Percentiles rank a stretch among this genome's conserved stretches.
These are phyloP conservation scores for Hippophae gyantsensis DNA, from an alignment of 306 rosid species.

Conservation along the genomic window DNA sequence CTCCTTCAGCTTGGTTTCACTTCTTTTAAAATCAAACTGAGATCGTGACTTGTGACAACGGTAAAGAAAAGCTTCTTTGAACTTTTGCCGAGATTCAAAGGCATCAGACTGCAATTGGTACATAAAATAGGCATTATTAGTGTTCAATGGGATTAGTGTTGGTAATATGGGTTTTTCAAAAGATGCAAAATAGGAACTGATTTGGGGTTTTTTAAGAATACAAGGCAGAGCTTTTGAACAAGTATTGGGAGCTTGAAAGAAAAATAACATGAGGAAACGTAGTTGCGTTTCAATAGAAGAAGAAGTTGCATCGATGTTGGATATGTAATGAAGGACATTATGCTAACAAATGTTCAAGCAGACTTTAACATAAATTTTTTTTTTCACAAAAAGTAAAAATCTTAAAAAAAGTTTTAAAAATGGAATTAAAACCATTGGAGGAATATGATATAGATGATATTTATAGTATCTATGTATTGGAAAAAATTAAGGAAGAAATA, in stretches of 20 bases:
- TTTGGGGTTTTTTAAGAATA: constrained; percentile 37
- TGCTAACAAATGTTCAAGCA: too few species aligned
- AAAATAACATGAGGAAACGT: constrained; percentile 70
- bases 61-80: too few species aligned
- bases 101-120: constrained; percentile 50
- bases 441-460: too few species aligned
- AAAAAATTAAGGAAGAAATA: too few species aligned
- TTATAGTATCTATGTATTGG: too few species aligned
- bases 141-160: constrained; percentile 19
- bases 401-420: too few species aligned
- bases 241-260: constrained; percentile 33
- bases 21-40: constrained; percentile 18
- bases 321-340: too few species aligned
- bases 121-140: constrained; percentile 40
- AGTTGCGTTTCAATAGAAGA: constrained; percentile 47
- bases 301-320: constrained; percentile 37
- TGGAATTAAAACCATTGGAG: too few species aligned
- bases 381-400: too few species aligned
- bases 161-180: constrained; percentile 13
- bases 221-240: constrained; percentile 31
- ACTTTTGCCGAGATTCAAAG: too few species aligned
- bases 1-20: constrained; percentile 17
- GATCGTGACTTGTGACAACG: constrained; percentile 13
- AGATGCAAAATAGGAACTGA: constrained; percentile 24
- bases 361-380: too few species aligned